These are phyloP conservation scores for Fusarium concolor DNA, from an alignment of 2,329 filamentous ascomycete species.

Conservation along the genomic window DNA sequence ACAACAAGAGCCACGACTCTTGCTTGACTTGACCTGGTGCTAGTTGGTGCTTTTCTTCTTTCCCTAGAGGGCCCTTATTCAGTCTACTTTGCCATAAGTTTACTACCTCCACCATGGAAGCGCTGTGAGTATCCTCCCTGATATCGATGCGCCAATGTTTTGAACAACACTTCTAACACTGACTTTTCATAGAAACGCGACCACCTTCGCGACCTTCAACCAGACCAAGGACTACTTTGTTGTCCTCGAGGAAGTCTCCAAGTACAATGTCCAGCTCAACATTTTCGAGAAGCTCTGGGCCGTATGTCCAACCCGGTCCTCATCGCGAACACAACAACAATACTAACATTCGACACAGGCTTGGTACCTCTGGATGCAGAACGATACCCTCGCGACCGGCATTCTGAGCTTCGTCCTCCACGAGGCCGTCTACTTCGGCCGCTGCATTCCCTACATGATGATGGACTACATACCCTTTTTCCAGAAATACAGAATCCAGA, in stretches of 20 bases:
- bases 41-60: constrained; percentile 30
- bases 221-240: constrained; percentile 64
- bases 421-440: constrained; percentile 93
- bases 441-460: constrained; percentile 90
- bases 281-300: constrained; percentile 90
- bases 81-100: constrained; percentile 20
- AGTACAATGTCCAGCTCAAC: constrained; percentile 87
- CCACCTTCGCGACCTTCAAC: constrained; percentile 62
- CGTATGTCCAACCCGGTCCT: constrained; percentile 58
- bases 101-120: constrained; percentile 36
- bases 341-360: constrained; percentile 60
- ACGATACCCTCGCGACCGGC: constrained; percentile 94
- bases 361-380: constrained; percentile 98
- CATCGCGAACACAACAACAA: constrained; percentile 19
- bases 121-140: constrained; percentile 44
- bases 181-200: constrained; percentile 60
- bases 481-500: constrained; percentile 94
- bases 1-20: constrained; percentile 41
- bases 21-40: constrained; percentile 37
- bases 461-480: constrained; percentile 90
- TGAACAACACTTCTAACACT: constrained; percentile 33
- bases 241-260: constrained; percentile 72
- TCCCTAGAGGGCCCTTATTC: constrained; percentile 7
- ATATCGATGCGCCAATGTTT: constrained; percentile 27
- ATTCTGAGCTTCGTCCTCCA: constrained; percentile 98